Evolutionary conservation across 179 eudicot genomes (phyloP), one percentile per base, ranked within the genome.

Genomic region (Patellifolia procumbens): DNA sequence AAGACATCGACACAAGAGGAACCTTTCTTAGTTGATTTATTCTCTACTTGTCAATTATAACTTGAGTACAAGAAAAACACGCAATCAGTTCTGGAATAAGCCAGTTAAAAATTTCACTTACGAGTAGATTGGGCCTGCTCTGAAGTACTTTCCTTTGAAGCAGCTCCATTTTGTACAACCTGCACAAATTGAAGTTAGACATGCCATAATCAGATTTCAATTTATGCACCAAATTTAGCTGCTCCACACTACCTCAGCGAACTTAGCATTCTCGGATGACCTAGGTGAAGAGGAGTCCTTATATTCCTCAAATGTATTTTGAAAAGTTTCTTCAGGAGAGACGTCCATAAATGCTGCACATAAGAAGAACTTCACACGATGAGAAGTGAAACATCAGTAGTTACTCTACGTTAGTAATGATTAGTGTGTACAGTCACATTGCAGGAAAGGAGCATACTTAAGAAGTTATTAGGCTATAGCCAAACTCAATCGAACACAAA

Each of bases 261-360:
- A 69, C 68, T 85, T 81, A 49, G 81, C 71, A 77, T 76, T 83
- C 71, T 73, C 86, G 22, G 87, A 74, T 74, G 87, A 76, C 28
- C 80, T 85, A 46, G 84, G 26, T 68, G 81, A 74, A 71, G 84
- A 61, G 49, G 87, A 71, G 55, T 85, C 92, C 74, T 84, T 86
- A 65, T 79, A 81, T 37, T 84, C 82, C 76, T 87, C 93, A 77
- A 91, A 93, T 53, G 87, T 88, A 74, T 85, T 87, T 62, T 81
- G 86, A 60, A 82, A 39, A 55, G 90, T 89, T 76, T 94, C 98
- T 73, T 88, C 97, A 70, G 94, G 96, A 59, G 96, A 86, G 76
- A 94, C 88, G 77, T 94, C 98, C 63, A 83, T 89, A 85, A 94
- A 94, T 52, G 96, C 98, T 92, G 90, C 72, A 89, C 20, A 75